Evolutionary conservation across 2,329 filamentous ascomycete genomes (phyloP), one percentile per base, ranked within the genome.

Genomic region (Albophoma yamanashiensis): DNA sequence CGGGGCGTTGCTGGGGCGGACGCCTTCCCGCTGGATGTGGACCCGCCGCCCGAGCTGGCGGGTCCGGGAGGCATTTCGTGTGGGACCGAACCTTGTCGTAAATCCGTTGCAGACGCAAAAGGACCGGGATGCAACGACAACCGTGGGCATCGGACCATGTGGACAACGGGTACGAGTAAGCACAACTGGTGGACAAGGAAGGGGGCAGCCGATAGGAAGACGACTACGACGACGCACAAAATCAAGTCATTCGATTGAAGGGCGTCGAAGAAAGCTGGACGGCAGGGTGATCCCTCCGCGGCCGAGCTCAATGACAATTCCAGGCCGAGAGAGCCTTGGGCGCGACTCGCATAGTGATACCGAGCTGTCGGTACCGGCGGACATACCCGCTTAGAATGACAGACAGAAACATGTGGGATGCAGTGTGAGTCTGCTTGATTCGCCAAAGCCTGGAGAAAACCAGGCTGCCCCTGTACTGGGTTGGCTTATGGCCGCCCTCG

Each of bases 21-120:
- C 55, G 58, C 58, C 58, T 57, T 60, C 50, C 50, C 53, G 58
- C 43, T 34, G 34, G 47, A 52, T 9, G 31, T n/a, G 31, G 20
- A 9, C 8, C 50, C 2, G 50, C 17, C 47, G 50, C 17, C 47
- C 47, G 47, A 17, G 27, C 11, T 53, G 27, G 27, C 17, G 50
- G 50, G 17, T 11, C 47, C 27, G 27, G 11, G 47, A 15, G 5
- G 27, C 27, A 31, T 2, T 7, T 34, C 42, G 8, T 3, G 27
- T 56, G 50, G 58, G 40, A 31, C 52, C 27, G 22, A 31, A 58
- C 60, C 40, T 12, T 52, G 53, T 52, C 20, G 34, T 27, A 34
- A 42, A 58, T 38, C 42, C 20, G 52, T 4, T 45, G 60, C 60
- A 61, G 60, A 55, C 17, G 9, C 15, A 31, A 6, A 9, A 15